These are phyloP conservation scores for Strobilomyces echinocephalus DNA, from an alignment of 768 basidiomycete genomes.

Conservation along the genomic window DNA sequence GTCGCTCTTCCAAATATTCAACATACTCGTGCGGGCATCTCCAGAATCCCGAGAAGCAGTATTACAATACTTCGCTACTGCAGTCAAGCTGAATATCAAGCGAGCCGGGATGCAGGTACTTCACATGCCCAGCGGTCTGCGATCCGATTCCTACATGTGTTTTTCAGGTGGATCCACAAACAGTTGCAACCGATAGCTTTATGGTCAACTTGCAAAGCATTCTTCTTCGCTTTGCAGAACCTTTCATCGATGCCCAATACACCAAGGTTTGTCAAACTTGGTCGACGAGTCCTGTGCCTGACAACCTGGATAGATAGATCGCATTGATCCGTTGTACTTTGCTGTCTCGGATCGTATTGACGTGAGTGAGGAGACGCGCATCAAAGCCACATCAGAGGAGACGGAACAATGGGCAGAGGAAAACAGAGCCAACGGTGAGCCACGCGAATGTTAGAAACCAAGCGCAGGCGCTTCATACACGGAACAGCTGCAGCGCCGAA, in stretches of 20 bases:
- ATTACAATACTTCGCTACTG: constrained; percentile 73
- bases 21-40: constrained; percentile 80
- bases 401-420: constrained; percentile 65
- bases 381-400: constrained; percentile 89
- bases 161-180: constrained; percentile 70
- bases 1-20: constrained; percentile 84
- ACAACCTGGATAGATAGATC: constrained; percentile 62
- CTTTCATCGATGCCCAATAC: constrained; percentile 90
- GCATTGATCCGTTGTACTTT: constrained; percentile 82
- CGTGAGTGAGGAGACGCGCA: constrained; percentile 84
- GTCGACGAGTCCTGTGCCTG: neutral
- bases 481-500: constrained; percentile 62
- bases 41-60: constrained; percentile 76
- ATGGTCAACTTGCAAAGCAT: constrained; percentile 88
- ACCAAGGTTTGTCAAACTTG: constrained; percentile 56
- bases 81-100: constrained; percentile 71
- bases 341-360: constrained; percentile 68
- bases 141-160: neutral
- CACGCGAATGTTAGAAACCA: neutral
- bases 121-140: neutral
- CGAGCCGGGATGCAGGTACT: constrained; percentile 86
- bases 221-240: constrained; percentile 81
- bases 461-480: neutral
- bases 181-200: constrained; percentile 87
- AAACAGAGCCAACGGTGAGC: constrained; percentile 45